phyloP scores from a whole-genome alignment of 148 eudicot species.

The Camellia sinensis region DNA sequence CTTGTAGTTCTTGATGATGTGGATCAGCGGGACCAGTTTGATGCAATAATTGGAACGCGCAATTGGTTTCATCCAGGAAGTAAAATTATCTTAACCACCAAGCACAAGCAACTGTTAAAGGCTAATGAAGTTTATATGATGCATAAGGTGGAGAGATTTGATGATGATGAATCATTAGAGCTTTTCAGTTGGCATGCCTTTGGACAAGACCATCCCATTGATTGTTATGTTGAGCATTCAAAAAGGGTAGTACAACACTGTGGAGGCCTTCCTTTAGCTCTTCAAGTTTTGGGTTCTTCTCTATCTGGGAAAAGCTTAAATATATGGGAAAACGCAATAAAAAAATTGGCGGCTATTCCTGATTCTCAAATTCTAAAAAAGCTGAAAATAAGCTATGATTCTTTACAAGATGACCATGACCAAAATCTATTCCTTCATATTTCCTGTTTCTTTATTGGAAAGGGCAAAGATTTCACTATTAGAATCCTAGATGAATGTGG shows the following conservation, averaged over 20 bases:
- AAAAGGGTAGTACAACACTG: background rate
- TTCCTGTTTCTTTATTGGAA: conserved; percentile 5
- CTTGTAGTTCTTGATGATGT: background rate
- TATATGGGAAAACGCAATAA: background rate
- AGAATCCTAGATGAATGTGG: background rate
- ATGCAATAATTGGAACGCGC: background rate
- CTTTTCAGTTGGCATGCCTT: background rate
- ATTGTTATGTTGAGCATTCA: background rate
- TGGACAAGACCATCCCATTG: background rate
- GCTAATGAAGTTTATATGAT: background rate
- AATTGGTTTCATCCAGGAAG: background rate
- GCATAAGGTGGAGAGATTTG: background rate
- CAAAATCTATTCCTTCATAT: background rate
- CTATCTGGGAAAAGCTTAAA: no score
- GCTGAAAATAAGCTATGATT: background rate
- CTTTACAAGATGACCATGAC: background rate
- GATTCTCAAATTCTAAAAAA: background rate
- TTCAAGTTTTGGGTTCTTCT: no score
- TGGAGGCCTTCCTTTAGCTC: no score
- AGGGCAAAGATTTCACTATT: background rate
- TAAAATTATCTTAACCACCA: background rate
- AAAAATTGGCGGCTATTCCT: background rate
- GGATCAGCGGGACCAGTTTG: background rate
- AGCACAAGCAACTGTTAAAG: background rate
- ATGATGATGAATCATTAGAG: background rate